Evolutionary conservation across 306 rosid genomes (phyloP), one percentile per base, ranked within the genome.

Genomic region (Glycyrrhiza uralensis): DNA sequence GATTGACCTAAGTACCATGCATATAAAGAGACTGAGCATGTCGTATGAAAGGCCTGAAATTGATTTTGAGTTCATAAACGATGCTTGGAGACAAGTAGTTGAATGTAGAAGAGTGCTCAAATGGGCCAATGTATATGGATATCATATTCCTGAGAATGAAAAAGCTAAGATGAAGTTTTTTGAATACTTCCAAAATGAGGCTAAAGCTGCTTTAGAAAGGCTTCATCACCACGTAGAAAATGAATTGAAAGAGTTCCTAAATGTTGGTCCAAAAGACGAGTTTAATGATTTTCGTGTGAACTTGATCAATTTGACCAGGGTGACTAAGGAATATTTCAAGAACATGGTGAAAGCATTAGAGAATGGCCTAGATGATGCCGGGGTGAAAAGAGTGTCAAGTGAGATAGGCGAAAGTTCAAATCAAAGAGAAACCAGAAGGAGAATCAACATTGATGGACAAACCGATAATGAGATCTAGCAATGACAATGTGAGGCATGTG

Each of bases 61-160:
- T 38, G 63, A 79, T 51, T 66, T 85, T 26, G 61, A 75, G 69
- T 81, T 83, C 67, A 24, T 87, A 41, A 39, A 70, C 1, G 80
- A 72, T 22, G 90, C 84, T 0, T 85, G 85, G 88, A 46, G 47
- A 57, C 87, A 83, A 66, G 75, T 85, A 41, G 72, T 84, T 73
- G 88, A 84, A 10, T 82, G 89, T 35, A 76, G 89, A 60, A 74
- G 86, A 42, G 77, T 84, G 6, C 58, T 90, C 26, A 81, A 84
- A 70, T 90, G 92, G 96, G 80, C 78, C 1, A 78, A 80, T 66
- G 84, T 84, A 2, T 83, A 89, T 59, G 86, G 87, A 23, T 87
- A 79, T 63, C 83, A 77, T 71, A 76, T 87, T 5, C 77, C 82
- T 7, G 73, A 78, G 36, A 14, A 60, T 1, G 69, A 74, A 17